Evolutionary conservation across 1,284 basidiomycete genomes (phyloP).

Genomic region (Mycena citricolor): DNA sequence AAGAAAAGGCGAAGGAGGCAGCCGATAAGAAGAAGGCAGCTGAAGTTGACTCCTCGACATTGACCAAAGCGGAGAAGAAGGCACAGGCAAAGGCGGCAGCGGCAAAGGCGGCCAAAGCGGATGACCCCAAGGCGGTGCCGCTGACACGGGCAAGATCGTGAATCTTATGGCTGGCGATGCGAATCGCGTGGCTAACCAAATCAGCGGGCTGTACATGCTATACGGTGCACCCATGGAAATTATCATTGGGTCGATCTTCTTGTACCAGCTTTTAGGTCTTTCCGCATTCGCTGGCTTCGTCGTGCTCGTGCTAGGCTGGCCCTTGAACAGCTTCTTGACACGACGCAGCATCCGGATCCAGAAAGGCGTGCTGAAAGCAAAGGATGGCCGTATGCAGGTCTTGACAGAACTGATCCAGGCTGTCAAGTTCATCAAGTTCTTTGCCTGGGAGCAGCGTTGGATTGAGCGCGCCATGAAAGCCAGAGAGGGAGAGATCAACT

Average conservation of each 20-base stretch:
- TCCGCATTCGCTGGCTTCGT: conserved; percentile 78
- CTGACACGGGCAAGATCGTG: conserved; percentile 76
- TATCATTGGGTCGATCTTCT: conserved; percentile 69
- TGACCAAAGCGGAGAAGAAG: conserved; percentile 14
- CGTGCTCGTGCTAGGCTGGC: conserved; percentile 74
- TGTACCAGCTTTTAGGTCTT: conserved; percentile 58
- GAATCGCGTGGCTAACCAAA: conserved; percentile 40
- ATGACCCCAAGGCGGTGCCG: conserved; percentile 68
- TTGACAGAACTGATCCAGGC: conserved; percentile 83
- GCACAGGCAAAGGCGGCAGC: conserved; percentile 18
- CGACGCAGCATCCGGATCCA: conserved; percentile 68
- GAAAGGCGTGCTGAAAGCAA: conserved; percentile 68
- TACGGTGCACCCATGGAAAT: conserved; percentile 74
- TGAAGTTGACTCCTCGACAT: not conserved
- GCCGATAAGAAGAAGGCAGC: conserved; percentile 18
- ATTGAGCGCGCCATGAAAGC: conserved; percentile 58
- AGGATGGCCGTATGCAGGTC: conserved; percentile 84
- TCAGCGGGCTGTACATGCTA: not conserved
- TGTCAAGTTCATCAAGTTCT: conserved; percentile 86
- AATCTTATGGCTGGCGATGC: conserved; percentile 77
- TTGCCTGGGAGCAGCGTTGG: conserved; percentile 81
- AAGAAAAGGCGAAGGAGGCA: conserved; percentile 40
- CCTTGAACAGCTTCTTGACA: conserved; percentile 68
- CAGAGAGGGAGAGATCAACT: conserved; percentile 61
- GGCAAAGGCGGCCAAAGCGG: conserved; percentile 28